Conservation (phyloP, 768 basidiomycete genomes). For the Termitomyces heimii region DNA sequence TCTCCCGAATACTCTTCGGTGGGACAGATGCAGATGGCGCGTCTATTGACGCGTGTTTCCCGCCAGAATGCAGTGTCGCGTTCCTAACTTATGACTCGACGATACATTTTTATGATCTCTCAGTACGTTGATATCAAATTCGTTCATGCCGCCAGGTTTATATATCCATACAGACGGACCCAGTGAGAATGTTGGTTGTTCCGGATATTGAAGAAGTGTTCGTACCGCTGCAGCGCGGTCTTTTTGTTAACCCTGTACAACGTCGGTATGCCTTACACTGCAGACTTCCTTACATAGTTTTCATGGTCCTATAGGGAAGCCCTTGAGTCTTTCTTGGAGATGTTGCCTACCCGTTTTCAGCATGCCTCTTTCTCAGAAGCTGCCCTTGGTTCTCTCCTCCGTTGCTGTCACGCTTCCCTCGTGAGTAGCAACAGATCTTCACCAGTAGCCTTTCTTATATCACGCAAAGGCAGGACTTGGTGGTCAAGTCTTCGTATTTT, state of each 20-base stretch:
- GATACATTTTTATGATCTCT: constrained; percentile 86
- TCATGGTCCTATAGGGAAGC: constrained; percentile 33
- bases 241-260: constrained; percentile 72
- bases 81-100: constrained; percentile 78
- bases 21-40: constrained; percentile 34
- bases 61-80: constrained; percentile 51
- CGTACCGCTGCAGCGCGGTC: constrained; percentile 61
- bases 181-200: constrained; percentile 70
- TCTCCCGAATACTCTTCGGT: constrained; percentile 65
- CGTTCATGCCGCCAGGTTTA: constrained; percentile 10
- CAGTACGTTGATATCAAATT: constrained; percentile 46
- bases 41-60: constrained; percentile 43
- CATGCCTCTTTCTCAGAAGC: constrained; percentile 44
- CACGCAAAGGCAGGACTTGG: constrained; percentile 52
- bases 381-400: constrained; percentile 74
- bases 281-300: not conserved
- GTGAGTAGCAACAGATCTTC: constrained; percentile 31
- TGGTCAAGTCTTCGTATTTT: constrained; percentile 74
- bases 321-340: constrained; percentile 61
- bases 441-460: not conserved
- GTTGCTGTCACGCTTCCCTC: constrained; percentile 65
- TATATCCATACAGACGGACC: constrained; percentile 35
- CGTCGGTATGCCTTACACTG: constrained; percentile 50
- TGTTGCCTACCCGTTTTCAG: constrained; percentile 58
- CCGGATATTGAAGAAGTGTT: constrained; percentile 93